Evolutionary conservation across 176 grass and related monocot genomes (phyloP).

Genomic region (Metroxylon sagu): DNA sequence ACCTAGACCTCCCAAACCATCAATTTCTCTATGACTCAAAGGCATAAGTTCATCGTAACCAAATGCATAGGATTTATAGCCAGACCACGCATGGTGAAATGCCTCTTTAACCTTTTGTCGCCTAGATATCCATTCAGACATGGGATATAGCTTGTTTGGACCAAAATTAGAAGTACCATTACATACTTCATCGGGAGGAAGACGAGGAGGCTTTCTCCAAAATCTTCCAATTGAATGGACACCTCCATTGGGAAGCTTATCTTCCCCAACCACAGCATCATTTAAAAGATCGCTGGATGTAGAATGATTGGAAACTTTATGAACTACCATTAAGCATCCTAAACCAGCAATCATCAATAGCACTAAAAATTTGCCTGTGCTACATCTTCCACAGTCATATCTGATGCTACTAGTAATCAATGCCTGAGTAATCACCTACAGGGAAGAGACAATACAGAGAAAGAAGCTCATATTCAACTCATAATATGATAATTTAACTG

Average conservation of each 20-base stretch:
- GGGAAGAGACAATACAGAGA: slow-evolving; percentile 15
- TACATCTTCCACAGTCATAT: slow-evolving; percentile 58
- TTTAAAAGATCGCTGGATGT: slow-evolving; percentile 32
- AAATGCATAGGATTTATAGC: slow-evolving; percentile 74
- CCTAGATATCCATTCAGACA: slow-evolving; percentile 46
- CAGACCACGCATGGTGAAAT: slow-evolving; percentile 90
- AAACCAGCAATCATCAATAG: slow-evolving; percentile 65
- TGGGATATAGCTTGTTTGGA: slow-evolving; percentile 8
- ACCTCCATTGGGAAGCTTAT: slow-evolving; percentile 25
- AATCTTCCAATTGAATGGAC: slow-evolving; percentile 38
- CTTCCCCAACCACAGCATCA: slow-evolving; percentile 20
- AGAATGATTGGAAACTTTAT: slow-evolving; percentile 41
- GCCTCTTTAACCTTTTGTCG: slow-evolving; percentile 93
- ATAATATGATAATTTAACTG: too few species aligned
- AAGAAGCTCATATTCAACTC: background rate
- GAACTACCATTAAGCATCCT: slow-evolving; percentile 45
- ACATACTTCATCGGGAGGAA: slow-evolving; percentile 74
- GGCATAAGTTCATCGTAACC: slow-evolving; percentile 97
- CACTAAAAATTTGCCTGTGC: slow-evolving; percentile 69
- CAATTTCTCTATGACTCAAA: slow-evolving; percentile 56
- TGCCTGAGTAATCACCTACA: slow-evolving; percentile 43
- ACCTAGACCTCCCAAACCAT: slow-evolving; percentile 88
- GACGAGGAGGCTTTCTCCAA: slow-evolving; percentile 73
- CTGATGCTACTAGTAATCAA: slow-evolving; percentile 30
- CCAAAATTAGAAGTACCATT: slow-evolving; percentile 42